Percentiles rank a stretch among this genome's conserved stretches.
These are phyloP conservation scores for Podila minutissima DNA, from an alignment of 192 early-diverging fungal genomes.

Conservation along the genomic window DNA sequence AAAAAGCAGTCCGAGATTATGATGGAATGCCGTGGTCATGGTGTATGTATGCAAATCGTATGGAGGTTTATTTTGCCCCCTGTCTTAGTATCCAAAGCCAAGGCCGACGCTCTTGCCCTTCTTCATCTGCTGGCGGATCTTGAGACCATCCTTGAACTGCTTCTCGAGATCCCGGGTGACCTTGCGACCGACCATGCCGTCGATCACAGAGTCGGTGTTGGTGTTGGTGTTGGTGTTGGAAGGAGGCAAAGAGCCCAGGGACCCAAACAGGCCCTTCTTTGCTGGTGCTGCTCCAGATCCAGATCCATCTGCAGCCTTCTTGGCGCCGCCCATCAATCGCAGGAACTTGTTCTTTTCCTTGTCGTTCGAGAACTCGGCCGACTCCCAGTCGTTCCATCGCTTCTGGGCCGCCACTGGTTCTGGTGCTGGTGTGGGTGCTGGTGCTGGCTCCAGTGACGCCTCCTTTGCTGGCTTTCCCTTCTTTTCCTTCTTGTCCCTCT, in stretches of 20 bases:
- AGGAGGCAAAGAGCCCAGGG: slow-evolving; percentile 25
- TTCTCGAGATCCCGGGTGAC: slow-evolving; percentile 65
- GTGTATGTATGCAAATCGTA: no score
- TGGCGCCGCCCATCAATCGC: slow-evolving; percentile 69
- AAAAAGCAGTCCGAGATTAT: no score
- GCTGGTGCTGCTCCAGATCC: slow-evolving; percentile 9
- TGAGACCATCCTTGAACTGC: slow-evolving; percentile 67
- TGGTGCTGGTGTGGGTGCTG: slow-evolving; percentile 11
- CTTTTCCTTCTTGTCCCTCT: slow-evolving; percentile 42
- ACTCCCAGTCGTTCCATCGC: slow-evolving; percentile 72
- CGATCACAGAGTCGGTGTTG: slow-evolving; percentile 57
- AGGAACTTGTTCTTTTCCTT: slow-evolving; percentile 71
- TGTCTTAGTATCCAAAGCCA: slow-evolving; percentile 51
- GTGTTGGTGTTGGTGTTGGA: slow-evolving; percentile 7
- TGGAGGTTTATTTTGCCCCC: not conserved
- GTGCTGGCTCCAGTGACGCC: slow-evolving; percentile 1
- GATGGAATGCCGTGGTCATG: no score
- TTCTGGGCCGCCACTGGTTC: slow-evolving; percentile 9
- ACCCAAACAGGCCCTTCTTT: slow-evolving; percentile 55
- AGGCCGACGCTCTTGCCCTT: slow-evolving; percentile 60
- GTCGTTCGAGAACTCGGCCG: slow-evolving; percentile 65
- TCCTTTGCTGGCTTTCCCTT: slow-evolving; percentile 19
- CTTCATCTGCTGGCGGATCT: slow-evolving; percentile 61
- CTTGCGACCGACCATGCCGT: slow-evolving; percentile 57
- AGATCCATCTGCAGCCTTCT: slow-evolving; percentile 30